Evolutionary conservation across 345 rosid species (phyloP).

Genomic region (Theobroma cacao): DNA sequence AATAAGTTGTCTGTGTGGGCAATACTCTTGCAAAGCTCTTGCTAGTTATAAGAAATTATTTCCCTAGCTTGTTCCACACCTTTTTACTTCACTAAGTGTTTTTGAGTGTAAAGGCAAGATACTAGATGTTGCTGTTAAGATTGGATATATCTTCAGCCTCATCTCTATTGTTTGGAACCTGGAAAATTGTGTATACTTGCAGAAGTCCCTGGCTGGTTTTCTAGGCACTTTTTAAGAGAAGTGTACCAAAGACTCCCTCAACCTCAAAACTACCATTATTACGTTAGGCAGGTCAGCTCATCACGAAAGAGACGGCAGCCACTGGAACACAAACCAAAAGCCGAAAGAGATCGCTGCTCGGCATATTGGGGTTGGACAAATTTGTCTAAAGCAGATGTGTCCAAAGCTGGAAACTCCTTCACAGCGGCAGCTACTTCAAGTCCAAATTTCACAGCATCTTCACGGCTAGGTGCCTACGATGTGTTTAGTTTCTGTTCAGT

Average conservation of each 20-base stretch:
- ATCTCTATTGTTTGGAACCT: neutral
- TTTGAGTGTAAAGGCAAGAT: neutral
- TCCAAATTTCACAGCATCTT: constrained; percentile 78
- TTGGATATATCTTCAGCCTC: neutral
- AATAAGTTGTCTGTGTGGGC: neutral
- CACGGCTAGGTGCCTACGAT: constrained; percentile 66
- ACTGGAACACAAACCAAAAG: neutral
- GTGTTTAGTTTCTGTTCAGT: neutral
- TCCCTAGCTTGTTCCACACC: neutral
- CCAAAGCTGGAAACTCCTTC: constrained; percentile 77
- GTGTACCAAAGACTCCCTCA: neutral
- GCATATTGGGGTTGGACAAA: constrained; percentile 38
- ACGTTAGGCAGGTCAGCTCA: neutral
- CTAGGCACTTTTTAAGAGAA: neutral
- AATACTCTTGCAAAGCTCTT: neutral
- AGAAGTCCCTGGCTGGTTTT: neutral
- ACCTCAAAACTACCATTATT: neutral
- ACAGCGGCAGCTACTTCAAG: constrained; percentile 59
- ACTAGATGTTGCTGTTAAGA: neutral
- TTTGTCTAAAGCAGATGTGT: constrained; percentile 69
- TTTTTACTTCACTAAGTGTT: neutral
- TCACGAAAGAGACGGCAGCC: neutral
- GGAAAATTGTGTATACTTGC: neutral
- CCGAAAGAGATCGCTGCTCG: neutral
- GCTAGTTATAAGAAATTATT: neutral